A percentile compares a stretch with the other conserved stretches of the same genome.
Conservation (phyloP, 148 eudicot species). For the Spergularia marina region DNA sequence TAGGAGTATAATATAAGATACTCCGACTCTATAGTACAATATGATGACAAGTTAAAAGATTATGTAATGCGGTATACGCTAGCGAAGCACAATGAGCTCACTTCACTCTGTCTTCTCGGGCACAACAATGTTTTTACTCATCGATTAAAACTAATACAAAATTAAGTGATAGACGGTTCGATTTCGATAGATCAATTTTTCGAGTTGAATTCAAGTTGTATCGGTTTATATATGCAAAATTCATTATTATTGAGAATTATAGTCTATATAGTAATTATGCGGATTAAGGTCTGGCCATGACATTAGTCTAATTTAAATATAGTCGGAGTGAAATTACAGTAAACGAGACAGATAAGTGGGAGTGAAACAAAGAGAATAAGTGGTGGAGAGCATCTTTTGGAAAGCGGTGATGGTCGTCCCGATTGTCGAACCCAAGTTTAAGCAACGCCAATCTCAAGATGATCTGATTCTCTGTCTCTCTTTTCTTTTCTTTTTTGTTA, state of each 20-base stretch:
- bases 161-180: no score
- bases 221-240: no score
- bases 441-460: constrained; percentile 62
- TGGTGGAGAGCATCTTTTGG: constrained; percentile 54
- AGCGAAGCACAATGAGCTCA: constrained; percentile 11
- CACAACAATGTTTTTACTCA: constrained; percentile 16
- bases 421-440: constrained; percentile 34
- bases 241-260: background rate
- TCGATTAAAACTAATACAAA: background rate
- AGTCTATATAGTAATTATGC: background rate
- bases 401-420: constrained; percentile 49
- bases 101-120: constrained; percentile 27
- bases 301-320: no score
- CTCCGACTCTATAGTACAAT: no score
- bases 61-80: constrained; percentile 13
- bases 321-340: no score
- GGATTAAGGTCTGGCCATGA: no score
- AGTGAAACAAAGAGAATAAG: constrained; percentile 24
- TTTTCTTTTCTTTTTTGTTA: background rate
- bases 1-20: background rate
- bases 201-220: no score
- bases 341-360: no score
- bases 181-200: no score
- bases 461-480: constrained; percentile 36
- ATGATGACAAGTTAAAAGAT: background rate